These are phyloP conservation scores for Boletus mariae DNA, from an alignment of 1,284 basidiomycete species.

Conservation along the genomic window DNA sequence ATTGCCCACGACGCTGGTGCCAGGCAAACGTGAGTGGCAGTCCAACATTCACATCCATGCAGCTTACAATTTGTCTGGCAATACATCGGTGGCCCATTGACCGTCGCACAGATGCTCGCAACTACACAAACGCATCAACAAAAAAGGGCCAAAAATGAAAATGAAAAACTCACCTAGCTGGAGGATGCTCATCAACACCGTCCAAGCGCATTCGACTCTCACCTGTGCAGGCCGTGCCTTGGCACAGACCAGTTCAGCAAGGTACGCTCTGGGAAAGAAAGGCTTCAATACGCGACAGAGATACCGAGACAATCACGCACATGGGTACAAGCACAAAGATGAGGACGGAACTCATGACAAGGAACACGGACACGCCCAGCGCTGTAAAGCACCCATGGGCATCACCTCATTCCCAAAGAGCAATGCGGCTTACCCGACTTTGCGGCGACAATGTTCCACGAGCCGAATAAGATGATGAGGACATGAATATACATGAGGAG, in stretches of 20 bases:
- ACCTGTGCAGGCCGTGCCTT: constrained; percentile 40
- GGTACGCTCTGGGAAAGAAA: constrained; percentile 21
- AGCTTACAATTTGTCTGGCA: constrained; percentile 40
- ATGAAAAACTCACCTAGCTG: constrained; percentile 42
- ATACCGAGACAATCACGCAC: constrained; percentile 37
- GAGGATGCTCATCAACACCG: constrained; percentile 43
- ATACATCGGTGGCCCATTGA: constrained; percentile 36
- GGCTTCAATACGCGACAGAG: background rate
- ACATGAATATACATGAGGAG: constrained; percentile 51
- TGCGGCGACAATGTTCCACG: constrained; percentile 51
- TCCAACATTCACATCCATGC: background rate
- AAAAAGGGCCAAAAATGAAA: background rate
- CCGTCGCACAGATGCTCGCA: constrained; percentile 45
- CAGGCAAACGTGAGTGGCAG: constrained; percentile 4
- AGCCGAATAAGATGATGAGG: constrained; percentile 51
- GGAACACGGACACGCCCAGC: constrained; percentile 46
- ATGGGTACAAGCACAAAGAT: constrained; percentile 42
- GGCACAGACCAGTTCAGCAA: constrained; percentile 39
- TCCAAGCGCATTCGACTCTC: constrained; percentile 53
- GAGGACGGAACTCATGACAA: constrained; percentile 48
- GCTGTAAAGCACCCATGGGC: constrained; percentile 30
- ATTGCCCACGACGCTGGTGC: constrained; percentile 39
- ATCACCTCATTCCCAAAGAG: background rate
- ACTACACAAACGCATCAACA: constrained; percentile 29
- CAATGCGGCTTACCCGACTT: constrained; percentile 35